Evolutionary conservation across 2,329 filamentous ascomycete genomes (phyloP).

Genomic region (Botrytis fabae): DNA sequence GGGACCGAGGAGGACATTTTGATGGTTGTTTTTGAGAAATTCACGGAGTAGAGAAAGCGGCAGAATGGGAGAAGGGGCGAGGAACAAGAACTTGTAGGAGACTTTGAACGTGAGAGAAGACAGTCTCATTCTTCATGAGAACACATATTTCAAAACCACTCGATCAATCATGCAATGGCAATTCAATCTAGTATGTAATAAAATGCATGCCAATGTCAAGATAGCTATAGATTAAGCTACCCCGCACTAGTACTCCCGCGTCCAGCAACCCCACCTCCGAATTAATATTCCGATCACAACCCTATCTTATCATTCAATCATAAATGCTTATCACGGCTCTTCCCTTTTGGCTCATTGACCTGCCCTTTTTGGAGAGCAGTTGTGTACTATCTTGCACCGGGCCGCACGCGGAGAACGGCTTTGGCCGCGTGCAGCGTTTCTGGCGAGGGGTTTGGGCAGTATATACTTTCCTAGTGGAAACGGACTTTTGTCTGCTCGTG

Average conservation of each 20-base stretch:
- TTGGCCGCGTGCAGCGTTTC: constrained; percentile 5
- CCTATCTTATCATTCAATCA: not conserved
- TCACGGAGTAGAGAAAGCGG: not conserved
- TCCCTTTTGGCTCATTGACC: constrained; percentile 1
- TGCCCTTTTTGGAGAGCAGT: not conserved
- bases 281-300: not conserved
- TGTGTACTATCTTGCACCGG: not conserved
- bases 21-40: not conserved
- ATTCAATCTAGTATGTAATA: constrained; percentile 8
- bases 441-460: not conserved
- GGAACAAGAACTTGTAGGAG: not conserved
- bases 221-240: constrained; percentile 13
- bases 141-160: not conserved
- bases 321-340: constrained; percentile 1
- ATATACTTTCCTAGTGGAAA: not conserved
- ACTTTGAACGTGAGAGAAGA: not conserved
- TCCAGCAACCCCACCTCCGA: constrained; percentile 2
- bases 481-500: not conserved
- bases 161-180: not conserved
- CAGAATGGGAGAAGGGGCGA: constrained; percentile 3
- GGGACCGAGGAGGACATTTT: constrained; percentile 40
- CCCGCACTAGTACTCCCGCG: constrained; percentile 13
- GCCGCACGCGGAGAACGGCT: constrained; percentile 16
- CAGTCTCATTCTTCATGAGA: not conserved
- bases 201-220: not conserved